Evolutionary conservation across 1,139 yeast species (phyloP).

Genomic region (Yamadazyma kanchanaburiensis): DNA sequence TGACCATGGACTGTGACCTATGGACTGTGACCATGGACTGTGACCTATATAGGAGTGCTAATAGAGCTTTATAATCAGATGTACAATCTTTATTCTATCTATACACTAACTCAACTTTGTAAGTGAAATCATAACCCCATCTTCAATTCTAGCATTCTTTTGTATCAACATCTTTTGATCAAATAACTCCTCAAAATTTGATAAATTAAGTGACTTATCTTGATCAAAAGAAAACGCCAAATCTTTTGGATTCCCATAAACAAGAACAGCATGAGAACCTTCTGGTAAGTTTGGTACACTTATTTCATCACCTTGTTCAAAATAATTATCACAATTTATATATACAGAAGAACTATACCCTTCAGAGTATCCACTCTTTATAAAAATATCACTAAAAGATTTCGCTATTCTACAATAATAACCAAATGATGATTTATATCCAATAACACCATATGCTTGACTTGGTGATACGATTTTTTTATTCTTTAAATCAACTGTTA

Average conservation of each 20-base stretch:
- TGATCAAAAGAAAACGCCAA: constrained; percentile 47
- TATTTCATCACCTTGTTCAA: constrained; percentile 13
- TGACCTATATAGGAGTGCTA: too few relatives aligned
- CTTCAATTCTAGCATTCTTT: constrained; percentile 62
- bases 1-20: too few relatives aligned
- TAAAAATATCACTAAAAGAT: constrained; percentile 61
- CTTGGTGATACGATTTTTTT: constrained; percentile 66
- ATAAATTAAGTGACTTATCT: constrained; percentile 50
- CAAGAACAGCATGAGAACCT: constrained; percentile 37
- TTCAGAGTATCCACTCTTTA: constrained; percentile 61
- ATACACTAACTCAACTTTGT: constrained; percentile 39
- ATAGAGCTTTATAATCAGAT: too few relatives aligned
- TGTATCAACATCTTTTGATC: constrained; percentile 61
- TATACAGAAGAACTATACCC: constrained; percentile 72
- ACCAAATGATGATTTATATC: constrained; percentile 64
- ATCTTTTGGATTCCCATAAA: constrained; percentile 65
- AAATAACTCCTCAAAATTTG: constrained; percentile 58
- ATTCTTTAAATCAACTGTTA: constrained; percentile 68
- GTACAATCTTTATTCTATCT: too few relatives aligned
- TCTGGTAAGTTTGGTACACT: constrained; percentile 9
- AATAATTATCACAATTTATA: constrained; percentile 66
- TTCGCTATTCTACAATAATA: constrained; percentile 70
- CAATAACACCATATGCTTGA: constrained; percentile 65
- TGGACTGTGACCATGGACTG: too few relatives aligned
- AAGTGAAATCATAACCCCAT: constrained; percentile 62